Base-by-base conservation (phyloP, 805 yeast species). In the Saturnispora diversa region DNA sequence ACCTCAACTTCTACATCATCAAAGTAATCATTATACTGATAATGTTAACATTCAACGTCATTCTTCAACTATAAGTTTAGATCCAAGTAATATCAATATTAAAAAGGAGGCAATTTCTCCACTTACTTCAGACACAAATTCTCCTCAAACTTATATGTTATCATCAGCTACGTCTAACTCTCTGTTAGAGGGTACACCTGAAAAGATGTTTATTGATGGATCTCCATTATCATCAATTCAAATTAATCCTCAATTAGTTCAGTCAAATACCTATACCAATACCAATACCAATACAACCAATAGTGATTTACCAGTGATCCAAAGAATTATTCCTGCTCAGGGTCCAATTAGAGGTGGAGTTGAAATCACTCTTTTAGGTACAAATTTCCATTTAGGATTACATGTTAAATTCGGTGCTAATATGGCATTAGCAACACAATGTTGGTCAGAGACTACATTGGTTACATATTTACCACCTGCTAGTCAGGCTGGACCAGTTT, bases 311-410 rank as follows among this genome's bases (percentile, higher is more conserved):
- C 94, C 94, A 1, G 56, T 71, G 0, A 80, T 90, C 39, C 90
- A 86, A 58, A 71, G 95, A 44, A 81, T 92, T 9, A 88, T 92
- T 43, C 99, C 99, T 1, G 81, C 94, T 0, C 92, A 84, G 58
- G 99, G 99, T 2, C 95, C 97, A 8, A 74, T 87, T 10, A 72
- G 95, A 47, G 99, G 99, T 49, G 99, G 98, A 30, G 80, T 88
- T 31, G 99, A 92, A 59, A 84, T 92, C 6, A 92, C 98, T 0
- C 64, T 92, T 37, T 66, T 92, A 32, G 98, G 98, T 2, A 72
- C 79, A 36, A 84, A 86, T 44, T 92, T 92, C 68, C 77, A 80
- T 40, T 83, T 82, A 13, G 95, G 94, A 0, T 65, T 90, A 43
- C 66, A 68, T 19, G 95, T 90, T 12, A 81, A 81, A 60, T 92